Evolutionary conservation across 192 early-diverging fungal genomes (phyloP), one percentile per base, ranked within the genome.

Genomic region (Umbelopsis ramanniana): DNA sequence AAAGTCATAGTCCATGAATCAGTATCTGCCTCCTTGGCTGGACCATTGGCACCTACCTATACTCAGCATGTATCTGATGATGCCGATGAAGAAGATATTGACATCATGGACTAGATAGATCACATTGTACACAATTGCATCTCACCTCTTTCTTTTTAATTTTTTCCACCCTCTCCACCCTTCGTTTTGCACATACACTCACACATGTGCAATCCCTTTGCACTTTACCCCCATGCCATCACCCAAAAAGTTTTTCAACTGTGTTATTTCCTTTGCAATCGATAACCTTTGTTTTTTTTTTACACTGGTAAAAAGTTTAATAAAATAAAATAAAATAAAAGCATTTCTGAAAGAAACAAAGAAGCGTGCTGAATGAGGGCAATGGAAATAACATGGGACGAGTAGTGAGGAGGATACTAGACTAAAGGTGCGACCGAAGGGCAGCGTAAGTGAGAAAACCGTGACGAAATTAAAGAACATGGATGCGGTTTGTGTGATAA

Each of bases 51-150:
- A 57, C 50, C 38, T 52, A 46, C 54, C 21, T 33, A 54, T 38
- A 46, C 33, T 52, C 66, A 68, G 14, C n/a, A 46, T 26, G 70
- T 67, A 23, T 52, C 53, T 50, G 78, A 81, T 3, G 68, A 73
- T 47, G n/a, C n/a, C n/a, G 79, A 81, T 19, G 48, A 50, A 4
- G 72, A 74, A 55, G 79, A 81, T 35, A 81, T 81, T 76, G 79
- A 81, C 67, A 81, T 81, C 40, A 75, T 81, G 72, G 67, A 57
- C 47, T 78, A 71, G 52, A 70, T 63, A 63, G 26, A 63, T 63
- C 57, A 63, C 57, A 63, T 63, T 63, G 57, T 63, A 63, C 33
- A 63, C 57, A 63, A 57, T 10, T 38, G 29, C 33, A 35, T 35
- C 17, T 17, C 33, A 35, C 33, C 33, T 63, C 6, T 11, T 43